phyloP scores from a whole-genome alignment of 805 yeast species.

The Candida awuae region DNA sequence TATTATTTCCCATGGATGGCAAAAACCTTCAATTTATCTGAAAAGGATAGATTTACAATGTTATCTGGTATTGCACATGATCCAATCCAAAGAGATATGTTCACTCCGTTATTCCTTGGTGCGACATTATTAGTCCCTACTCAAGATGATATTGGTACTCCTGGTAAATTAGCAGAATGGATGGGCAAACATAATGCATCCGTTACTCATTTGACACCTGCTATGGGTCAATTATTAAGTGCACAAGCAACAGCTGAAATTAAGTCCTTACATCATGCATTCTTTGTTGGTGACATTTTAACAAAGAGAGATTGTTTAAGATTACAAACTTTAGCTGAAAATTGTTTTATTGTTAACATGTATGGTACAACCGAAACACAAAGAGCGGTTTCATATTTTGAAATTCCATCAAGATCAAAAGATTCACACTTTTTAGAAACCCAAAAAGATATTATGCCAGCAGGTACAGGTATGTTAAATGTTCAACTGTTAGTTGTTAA shows the following conservation, averaged over 20 bases:
- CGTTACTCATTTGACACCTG: conserved; percentile 97
- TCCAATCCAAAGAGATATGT: conserved; percentile 98
- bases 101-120: conserved; percentile 93
- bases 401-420: conserved; percentile 62
- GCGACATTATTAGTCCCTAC: conserved; percentile 92
- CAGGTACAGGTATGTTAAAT: conserved; percentile 95
- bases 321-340: conserved; percentile 84
- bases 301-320: conserved; percentile 96
- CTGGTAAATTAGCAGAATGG: conserved; percentile 97
- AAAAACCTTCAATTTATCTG: conserved; percentile 65
- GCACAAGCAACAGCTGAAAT: conserved; percentile 91
- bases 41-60: conserved; percentile 90
- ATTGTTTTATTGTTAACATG: conserved; percentile 90
- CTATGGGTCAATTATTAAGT: conserved; percentile 95
- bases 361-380: conserved; percentile 99
- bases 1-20: conserved; percentile 99
- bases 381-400: conserved; percentile 92
- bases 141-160: conserved; percentile 96
- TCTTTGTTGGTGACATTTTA: conserved; percentile 95
- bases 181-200: conserved; percentile 86
- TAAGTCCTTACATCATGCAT: conserved; percentile 86
- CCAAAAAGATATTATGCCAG: conserved; percentile 95
- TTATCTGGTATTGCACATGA: conserved; percentile 98
- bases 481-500: conserved; percentile 93
- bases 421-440: conserved; percentile 71